These are phyloP conservation scores for Phaffia tasmanica DNA, from an alignment of 768 basidiomycete species.

Conservation along the genomic window DNA sequence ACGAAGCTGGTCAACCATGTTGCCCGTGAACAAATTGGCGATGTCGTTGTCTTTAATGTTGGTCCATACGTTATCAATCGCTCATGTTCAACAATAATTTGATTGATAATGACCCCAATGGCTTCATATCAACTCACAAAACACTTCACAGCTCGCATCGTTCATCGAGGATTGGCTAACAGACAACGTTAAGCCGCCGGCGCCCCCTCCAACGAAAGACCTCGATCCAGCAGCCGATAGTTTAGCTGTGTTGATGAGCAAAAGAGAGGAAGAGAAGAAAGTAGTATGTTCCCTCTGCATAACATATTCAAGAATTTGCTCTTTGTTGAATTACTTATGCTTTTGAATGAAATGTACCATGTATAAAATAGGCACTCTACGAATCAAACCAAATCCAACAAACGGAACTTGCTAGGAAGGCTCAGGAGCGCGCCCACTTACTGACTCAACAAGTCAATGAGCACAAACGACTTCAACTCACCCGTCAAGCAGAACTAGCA, in stretches of 20 bases:
- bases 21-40: slow-evolving; percentile 4
- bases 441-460: slow-evolving; percentile 17
- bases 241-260: slow-evolving; percentile 11
- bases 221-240: slow-evolving; percentile 7
- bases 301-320: not conserved
- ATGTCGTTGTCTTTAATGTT: slow-evolving; percentile 23
- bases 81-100: not conserved
- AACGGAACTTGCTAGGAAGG: slow-evolving; percentile 6
- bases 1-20: slow-evolving; percentile 13
- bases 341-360: not conserved
- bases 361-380: not conserved
- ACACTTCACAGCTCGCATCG: not conserved
- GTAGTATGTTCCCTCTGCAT: not conserved
- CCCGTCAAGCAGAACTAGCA: slow-evolving; percentile 3
- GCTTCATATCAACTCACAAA: too few relatives aligned
- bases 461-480: slow-evolving; percentile 16
- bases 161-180: slow-evolving; percentile 13
- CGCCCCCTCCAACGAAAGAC: not conserved
- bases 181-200: not conserved
- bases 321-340: not conserved
- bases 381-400: slow-evolving; percentile 7
- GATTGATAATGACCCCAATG: not conserved
- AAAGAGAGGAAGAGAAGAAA: slow-evolving; percentile 18
- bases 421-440: slow-evolving; percentile 1
- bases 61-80: not conserved